phyloP scores from a whole-genome alignment of 2,329 filamentous ascomycete genomes.

The Pseudogymnoascus verrucosus region DNA sequence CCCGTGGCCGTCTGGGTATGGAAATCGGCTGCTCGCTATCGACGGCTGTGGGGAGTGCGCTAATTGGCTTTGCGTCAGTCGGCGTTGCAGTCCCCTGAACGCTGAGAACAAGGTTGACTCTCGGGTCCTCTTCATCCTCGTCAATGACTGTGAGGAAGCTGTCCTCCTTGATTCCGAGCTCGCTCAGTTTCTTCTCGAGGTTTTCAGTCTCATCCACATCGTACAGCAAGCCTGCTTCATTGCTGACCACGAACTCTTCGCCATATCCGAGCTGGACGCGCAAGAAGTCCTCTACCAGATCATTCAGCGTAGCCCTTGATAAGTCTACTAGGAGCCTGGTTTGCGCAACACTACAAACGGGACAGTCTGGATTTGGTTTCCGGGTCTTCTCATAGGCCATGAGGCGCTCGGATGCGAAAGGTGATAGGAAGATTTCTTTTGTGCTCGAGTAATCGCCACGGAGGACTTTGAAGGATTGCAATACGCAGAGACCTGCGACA shows the following conservation, averaged over 20 bases:
- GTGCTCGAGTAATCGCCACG: slow-evolving; percentile 61
- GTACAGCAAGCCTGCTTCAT: slow-evolving; percentile 70
- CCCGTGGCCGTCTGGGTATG: background rate
- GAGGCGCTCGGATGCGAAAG: slow-evolving; percentile 50
- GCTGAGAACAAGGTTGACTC: slow-evolving; percentile 72
- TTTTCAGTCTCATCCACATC: slow-evolving; percentile 87
- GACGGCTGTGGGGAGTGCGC: slow-evolving; percentile 27
- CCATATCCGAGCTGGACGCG: slow-evolving; percentile 65
- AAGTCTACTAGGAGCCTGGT: slow-evolving; percentile 61
- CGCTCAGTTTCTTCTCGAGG: slow-evolving; percentile 66
- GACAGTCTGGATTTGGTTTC: slow-evolving; percentile 70
- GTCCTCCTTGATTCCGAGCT: slow-evolving; percentile 67
- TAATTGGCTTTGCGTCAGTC: slow-evolving; percentile 46
- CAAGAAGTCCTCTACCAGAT: slow-evolving; percentile 71
- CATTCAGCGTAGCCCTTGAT: slow-evolving; percentile 62
- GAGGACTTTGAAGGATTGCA: slow-evolving; percentile 88
- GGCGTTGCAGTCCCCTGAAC: slow-evolving; percentile 43
- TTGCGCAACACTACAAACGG: slow-evolving; percentile 71
- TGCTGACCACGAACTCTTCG: slow-evolving; percentile 72
- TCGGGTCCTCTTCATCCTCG: slow-evolving; percentile 63
- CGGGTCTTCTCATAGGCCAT: slow-evolving; percentile 50
- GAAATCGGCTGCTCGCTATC: slow-evolving; percentile 12
- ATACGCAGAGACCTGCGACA: slow-evolving; percentile 82
- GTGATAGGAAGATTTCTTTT: slow-evolving; percentile 79
- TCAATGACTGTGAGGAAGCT: slow-evolving; percentile 79